phyloP scores from a whole-genome alignment of 2,329 filamentous ascomycete species.

The Diaporthe sp. region DNA sequence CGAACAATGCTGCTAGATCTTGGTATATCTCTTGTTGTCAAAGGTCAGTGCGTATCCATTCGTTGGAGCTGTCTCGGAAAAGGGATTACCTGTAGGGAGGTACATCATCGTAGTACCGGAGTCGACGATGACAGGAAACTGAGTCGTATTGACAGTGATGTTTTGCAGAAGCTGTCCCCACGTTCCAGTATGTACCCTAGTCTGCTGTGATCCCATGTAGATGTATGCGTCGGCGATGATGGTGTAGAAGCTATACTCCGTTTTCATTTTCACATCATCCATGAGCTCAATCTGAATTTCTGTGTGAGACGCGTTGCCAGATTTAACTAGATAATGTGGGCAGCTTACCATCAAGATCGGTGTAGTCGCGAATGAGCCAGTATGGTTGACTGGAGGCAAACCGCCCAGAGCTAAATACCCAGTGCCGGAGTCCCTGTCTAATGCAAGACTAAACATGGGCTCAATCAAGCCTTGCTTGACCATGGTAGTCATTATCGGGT shows the following conservation, averaged over 20 bases:
- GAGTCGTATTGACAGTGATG: conserved; percentile 43
- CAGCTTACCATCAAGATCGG: conserved; percentile 44
- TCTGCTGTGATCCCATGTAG: conserved; percentile 39
- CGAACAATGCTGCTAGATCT: conserved; percentile 42
- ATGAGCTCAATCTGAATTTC: conserved; percentile 32
- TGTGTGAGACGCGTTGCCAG: conserved; percentile 34
- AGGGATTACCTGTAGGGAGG: conserved; percentile 43
- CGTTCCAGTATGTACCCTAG: conserved; percentile 3
- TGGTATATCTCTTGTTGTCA: conserved; percentile 42
- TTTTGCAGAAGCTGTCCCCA: conserved; percentile 16
- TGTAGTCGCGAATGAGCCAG: conserved; percentile 44
- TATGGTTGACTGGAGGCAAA: conserved; percentile 56
- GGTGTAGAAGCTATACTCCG: conserved; percentile 46
- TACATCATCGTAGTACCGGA: conserved; percentile 45
- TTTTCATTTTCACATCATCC: conserved; percentile 16
- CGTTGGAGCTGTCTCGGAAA: not conserved
- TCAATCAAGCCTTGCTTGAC: conserved; percentile 55
- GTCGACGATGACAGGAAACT: conserved; percentile 46
- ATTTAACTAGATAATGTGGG: not conserved
- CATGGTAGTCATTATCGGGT: conserved; percentile 64
- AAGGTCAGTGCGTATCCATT: not conserved
- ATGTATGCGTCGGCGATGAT: conserved; percentile 45
- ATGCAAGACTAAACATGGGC: conserved; percentile 62
- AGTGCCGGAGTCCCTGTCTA: conserved; percentile 53
- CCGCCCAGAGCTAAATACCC: conserved; percentile 63